Evolutionary conservation across 2,329 filamentous ascomycete species (phyloP).

Genomic region (Beauveria pseudobassiana): DNA sequence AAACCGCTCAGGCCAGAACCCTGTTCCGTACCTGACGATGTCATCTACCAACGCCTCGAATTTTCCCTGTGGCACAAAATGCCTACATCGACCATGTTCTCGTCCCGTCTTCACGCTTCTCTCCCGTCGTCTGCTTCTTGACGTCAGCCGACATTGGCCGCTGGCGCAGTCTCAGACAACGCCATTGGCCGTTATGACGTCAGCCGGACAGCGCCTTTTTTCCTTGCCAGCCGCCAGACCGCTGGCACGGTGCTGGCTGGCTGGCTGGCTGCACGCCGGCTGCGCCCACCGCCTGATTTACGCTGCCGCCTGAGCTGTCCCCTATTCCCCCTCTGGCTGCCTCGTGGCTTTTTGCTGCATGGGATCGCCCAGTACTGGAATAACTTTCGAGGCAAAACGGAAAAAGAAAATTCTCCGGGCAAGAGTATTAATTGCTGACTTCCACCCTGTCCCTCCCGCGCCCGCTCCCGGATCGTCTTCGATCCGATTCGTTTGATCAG

Average conservation of each 20-base stretch:
- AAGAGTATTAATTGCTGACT: too few species aligned
- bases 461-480: background rate
- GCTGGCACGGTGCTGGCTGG: background rate
- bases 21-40: background rate
- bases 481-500: background rate
- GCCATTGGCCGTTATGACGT: constrained; percentile 12
- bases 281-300: constrained; percentile 5
- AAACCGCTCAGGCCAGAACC: background rate
- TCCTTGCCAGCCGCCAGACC: background rate
- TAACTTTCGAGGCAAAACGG: background rate
- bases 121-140: constrained; percentile 6
- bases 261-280: background rate
- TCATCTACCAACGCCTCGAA: background rate
- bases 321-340: background rate
- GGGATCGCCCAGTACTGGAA: background rate
- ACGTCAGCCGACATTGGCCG: constrained; percentile 11
- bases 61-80: background rate
- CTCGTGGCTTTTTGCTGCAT: background rate
- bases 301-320: background rate
- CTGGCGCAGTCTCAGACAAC: background rate
- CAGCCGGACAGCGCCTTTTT: constrained; percentile 8
- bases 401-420: background rate
- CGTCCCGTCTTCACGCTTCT: background rate
- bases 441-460: background rate
- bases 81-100: background rate